Base-by-base conservation (phyloP, 345 rosid genomes). In the Isatis tinctoria region DNA sequence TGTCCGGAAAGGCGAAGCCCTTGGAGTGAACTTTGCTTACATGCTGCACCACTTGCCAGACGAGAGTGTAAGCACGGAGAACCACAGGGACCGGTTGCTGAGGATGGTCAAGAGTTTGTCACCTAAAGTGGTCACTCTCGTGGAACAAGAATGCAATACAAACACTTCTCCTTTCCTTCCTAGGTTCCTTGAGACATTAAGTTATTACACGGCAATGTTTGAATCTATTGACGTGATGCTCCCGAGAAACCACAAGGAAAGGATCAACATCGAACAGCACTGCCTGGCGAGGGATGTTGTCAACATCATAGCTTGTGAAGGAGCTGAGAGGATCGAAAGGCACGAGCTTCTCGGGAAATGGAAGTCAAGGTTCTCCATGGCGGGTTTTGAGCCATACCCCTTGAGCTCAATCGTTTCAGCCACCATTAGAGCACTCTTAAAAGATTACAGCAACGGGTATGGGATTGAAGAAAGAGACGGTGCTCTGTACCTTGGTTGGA, bases 271-370 rank as follows among this genome's bases (percentile, higher is more conserved):
- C 5, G 97, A 93, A 84, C 97, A 93, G 85, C 97, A 93, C 61
- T 93, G 97, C 84, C 81, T 93, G 43, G 98, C 93, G 6, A 85
- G 83, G 82, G 95, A 90, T 76, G 86, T 93, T 4, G 96, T 93
- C 14, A 93, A 93, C 83, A 87, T 93, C 35, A 82, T 93, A 47
- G 97, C 98, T 5, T 93, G 97, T 5, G 98, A 93, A 82, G 98
- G 96, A 63, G 72, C 74, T 2, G 98, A 93, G 82, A 87, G 98
- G 77, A 88, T 93, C 3, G 92, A 86, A 61, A 78, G 98, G 40
- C 98, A 86, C 17, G 97, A 93, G 75, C 88, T 90, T 54, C 84
- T 88, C 3, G 92, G 96, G 48, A 93, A 93, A 77, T 93, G 97
- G 98, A 88, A 83, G 76, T 83, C 79, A 2, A 83, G 75, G 69